Conservation (phyloP, 192 early-diverging fungal species). For the Coemansia javaensis region DNA sequence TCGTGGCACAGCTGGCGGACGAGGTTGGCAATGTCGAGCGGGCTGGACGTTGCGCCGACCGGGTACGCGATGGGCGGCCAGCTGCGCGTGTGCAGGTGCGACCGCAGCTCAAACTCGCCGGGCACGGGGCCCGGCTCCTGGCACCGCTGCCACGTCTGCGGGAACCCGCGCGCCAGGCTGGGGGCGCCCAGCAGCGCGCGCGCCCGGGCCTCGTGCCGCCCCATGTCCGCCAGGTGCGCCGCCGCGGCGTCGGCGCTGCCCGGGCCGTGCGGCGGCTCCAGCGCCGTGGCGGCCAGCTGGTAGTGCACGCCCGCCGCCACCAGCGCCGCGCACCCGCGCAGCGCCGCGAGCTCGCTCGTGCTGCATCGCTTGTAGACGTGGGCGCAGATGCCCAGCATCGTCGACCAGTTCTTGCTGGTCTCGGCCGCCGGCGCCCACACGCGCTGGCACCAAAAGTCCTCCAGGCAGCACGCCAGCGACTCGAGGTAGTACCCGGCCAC, state of each 20-base stretch:
- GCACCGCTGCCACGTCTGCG: constrained; percentile 37
- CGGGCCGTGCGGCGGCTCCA: constrained; percentile 11
- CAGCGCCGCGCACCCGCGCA: constrained; percentile 32
- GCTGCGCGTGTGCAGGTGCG: constrained; percentile 14
- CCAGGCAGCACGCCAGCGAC: constrained; percentile 42
- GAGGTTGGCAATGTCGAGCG: constrained; percentile 46
- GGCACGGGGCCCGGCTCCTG: constrained; percentile 1
- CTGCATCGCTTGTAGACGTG: constrained; percentile 20
- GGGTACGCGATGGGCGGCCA: constrained; percentile 44
- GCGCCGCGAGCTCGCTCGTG: constrained; percentile 7
- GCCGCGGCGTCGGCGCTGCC: constrained; percentile 3
- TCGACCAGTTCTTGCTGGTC: constrained; percentile 34
- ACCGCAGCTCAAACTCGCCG: constrained; percentile 32
- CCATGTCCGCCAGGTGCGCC: constrained; percentile 18
- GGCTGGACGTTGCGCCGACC: constrained; percentile 35
- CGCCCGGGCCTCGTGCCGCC: constrained; percentile 11
- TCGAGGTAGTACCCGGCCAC: constrained; percentile 40
- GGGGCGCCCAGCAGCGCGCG: constrained; percentile 17
- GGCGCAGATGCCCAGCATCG: constrained; percentile 36
- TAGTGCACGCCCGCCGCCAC: constrained; percentile 27
- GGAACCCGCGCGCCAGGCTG: constrained; percentile 21
- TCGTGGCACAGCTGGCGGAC: constrained; percentile 38
- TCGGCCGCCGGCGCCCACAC: constrained; percentile 16
- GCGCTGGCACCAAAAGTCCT: constrained; percentile 40
- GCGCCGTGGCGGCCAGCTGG: constrained; percentile 20